Base-by-base conservation (phyloP, 768 basidiomycete species). In the Fomitopsis serialis region DNA sequence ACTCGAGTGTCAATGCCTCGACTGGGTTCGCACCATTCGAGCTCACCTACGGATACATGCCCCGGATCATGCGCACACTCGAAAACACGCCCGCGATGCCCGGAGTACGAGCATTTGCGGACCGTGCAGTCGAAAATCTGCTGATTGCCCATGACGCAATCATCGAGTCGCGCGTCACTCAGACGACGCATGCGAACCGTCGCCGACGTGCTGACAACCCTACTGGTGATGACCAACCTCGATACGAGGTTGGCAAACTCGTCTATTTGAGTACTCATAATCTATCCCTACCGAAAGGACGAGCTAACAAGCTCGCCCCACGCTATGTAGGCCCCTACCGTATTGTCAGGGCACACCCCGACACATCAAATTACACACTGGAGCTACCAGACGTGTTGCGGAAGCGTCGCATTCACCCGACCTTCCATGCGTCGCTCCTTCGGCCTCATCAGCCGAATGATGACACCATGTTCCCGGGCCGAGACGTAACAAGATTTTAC, bases 261-360 rank as follows among this genome's bases (percentile, higher is more conserved):
- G 73, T 70, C 0, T 74, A 73, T 42, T 40, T 77, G 8, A 70
- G 72, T 0, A 74, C 70, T 0, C 53, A 69, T 35, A 73, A 76
- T 53, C 54, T 78, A 0, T 43, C 54, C 1, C 25, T 74, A 9
- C 73, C 68, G 2, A 70, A 68, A 27, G 67, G 64, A 7, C 42
- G 66, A 3, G 70, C 71, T 0, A 21, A 57, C 4, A 76, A 75
- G 45, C 57, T 77, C n/a, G n/a, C n/a, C n/a, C n/a, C n/a, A n/a
- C n/a, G n/a, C n/a, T n/a, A n/a, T n/a, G n/a, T n/a, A n/a, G n/a
- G n/a, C n/a, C n/a, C n/a, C n/a, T n/a, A n/a, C n/a, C n/a, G n/a
- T n/a, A n/a, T n/a, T n/a, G 0, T 62, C 0, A 34, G 58, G 17
- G 58, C 55, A 1, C 19, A 54, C 19, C 59, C 61, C 0, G 57